Percentiles rank a stretch among this genome's conserved stretches.
Conservation (phyloP, 352 stramenopile species). For the Phytophthora uliginosa region DNA sequence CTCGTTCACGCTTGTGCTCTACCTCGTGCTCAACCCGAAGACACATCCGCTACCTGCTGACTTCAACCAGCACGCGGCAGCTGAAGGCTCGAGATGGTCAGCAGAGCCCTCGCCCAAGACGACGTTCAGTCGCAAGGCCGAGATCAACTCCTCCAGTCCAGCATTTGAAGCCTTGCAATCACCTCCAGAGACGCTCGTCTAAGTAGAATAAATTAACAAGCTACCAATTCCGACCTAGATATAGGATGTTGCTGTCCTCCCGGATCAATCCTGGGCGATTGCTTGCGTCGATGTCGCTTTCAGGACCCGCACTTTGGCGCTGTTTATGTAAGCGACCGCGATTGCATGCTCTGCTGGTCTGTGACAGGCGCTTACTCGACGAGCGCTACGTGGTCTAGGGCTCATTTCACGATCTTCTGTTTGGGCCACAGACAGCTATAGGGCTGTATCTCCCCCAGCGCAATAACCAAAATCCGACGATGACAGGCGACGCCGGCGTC, state of each 20-base stretch:
- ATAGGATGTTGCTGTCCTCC: too few species aligned
- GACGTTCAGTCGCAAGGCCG: not conserved
- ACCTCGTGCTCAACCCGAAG: constrained; percentile 34
- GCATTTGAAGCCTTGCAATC: constrained; percentile 15
- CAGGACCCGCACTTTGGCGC: not conserved
- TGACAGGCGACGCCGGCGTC: constrained; percentile 5
- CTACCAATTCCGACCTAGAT: too few species aligned
- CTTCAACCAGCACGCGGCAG: constrained; percentile 5
- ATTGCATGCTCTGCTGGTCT: constrained; percentile 8
- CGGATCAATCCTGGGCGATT: not conserved
- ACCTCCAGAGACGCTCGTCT: constrained; percentile 18
- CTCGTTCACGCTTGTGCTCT: constrained; percentile 33
- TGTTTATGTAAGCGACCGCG: constrained; percentile 15
- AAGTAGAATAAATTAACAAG: constrained; percentile 2
- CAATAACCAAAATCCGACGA: not conserved
- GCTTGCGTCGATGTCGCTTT: not conserved
- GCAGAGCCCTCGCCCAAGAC: constrained; percentile 18
- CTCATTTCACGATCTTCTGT: constrained; percentile 9
- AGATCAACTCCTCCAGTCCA: constrained; percentile 4
- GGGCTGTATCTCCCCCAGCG: too few species aligned
- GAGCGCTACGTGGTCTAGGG: constrained; percentile 13
- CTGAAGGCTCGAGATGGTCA: not conserved
- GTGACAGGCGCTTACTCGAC: constrained; percentile 10
- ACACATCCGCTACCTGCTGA: constrained; percentile 22
- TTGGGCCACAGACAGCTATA: too few species aligned